A percentile compares a stretch with the other conserved stretches of the same genome.
These are phyloP conservation scores for Sporothrix schenckii DNA, from an alignment of 2,329 filamentous ascomycete species.

Conservation along the genomic window DNA sequence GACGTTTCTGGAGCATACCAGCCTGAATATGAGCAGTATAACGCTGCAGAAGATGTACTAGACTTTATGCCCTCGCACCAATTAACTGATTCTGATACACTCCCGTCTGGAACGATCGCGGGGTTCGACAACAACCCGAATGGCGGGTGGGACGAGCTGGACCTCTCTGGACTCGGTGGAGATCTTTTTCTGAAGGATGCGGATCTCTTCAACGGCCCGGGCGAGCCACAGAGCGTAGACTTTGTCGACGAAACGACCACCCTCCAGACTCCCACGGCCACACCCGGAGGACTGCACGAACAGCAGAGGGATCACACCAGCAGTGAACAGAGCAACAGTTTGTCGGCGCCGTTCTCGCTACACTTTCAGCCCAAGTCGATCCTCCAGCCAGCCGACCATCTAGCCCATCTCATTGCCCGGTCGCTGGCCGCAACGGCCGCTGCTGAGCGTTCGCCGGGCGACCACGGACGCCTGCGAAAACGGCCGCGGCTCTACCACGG, in stretches of 20 bases:
- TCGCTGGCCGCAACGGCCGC: conserved; percentile 10
- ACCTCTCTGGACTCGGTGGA: neutral
- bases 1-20: neutral
- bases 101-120: neutral
- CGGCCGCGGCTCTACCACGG: conserved; percentile 5
- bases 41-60: neutral
- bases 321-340: neutral
- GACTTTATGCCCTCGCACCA: neutral
- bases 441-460: neutral
- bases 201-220: neutral
- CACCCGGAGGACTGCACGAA: neutral
- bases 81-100: neutral
- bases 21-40: neutral
- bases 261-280: neutral
- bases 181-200: neutral
- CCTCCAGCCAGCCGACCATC: conserved; percentile 7
- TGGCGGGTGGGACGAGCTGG: neutral
- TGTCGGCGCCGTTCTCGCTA: conserved; percentile 6
- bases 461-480: neutral
- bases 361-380: conserved; percentile 15
- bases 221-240: neutral
- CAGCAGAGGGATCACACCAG: neutral
- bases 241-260: neutral
- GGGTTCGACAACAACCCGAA: neutral
- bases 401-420: conserved; percentile 14